Conservation (phyloP, 2,329 filamentous ascomycete species). For the Septoria petroselini region DNA sequence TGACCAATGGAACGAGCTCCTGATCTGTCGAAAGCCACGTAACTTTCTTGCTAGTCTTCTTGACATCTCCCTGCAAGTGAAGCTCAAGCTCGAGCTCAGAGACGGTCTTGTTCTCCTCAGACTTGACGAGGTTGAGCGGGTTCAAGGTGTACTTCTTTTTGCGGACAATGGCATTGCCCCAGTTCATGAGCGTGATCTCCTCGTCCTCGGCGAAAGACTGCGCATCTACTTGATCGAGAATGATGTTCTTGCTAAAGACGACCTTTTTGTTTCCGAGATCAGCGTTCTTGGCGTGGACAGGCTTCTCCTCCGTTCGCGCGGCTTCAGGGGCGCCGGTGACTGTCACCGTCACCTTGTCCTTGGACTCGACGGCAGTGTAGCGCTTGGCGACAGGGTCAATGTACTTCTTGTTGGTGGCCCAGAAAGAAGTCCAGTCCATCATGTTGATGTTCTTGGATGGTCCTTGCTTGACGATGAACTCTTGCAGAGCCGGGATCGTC, state of each 20-base stretch:
- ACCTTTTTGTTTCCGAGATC: constrained; percentile 83
- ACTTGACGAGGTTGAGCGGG: constrained; percentile 48
- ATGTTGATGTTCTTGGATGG: constrained; percentile 79
- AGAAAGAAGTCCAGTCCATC: constrained; percentile 73
- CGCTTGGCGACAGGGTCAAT: constrained; percentile 50
- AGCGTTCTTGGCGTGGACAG: constrained; percentile 86
- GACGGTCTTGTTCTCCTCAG: constrained; percentile 55
- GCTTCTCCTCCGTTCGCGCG: constrained; percentile 67
- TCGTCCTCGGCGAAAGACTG: constrained; percentile 77
- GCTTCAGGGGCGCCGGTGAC: constrained; percentile 36
- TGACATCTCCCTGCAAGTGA: constrained; percentile 90
- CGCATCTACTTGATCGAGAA: constrained; percentile 84
- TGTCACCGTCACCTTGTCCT: constrained; percentile 58
- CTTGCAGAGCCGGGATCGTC: constrained; percentile 73
- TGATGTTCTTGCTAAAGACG: constrained; percentile 67
- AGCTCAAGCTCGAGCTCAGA: constrained; percentile 74
- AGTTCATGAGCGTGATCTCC: constrained; percentile 94
- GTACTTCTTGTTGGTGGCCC: constrained; percentile 54
- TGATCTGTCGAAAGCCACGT: constrained; percentile 84
- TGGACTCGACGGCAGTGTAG: constrained; percentile 60
- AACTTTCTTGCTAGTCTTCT: constrained; percentile 93
- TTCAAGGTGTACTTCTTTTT: constrained; percentile 52
- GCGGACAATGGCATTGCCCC: constrained; percentile 83
- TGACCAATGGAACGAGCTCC: constrained; percentile 74
- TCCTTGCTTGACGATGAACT: constrained; percentile 82